Conservation (phyloP, 2,329 filamentous ascomycete species). For the Clarireedia monteithiana region DNA sequence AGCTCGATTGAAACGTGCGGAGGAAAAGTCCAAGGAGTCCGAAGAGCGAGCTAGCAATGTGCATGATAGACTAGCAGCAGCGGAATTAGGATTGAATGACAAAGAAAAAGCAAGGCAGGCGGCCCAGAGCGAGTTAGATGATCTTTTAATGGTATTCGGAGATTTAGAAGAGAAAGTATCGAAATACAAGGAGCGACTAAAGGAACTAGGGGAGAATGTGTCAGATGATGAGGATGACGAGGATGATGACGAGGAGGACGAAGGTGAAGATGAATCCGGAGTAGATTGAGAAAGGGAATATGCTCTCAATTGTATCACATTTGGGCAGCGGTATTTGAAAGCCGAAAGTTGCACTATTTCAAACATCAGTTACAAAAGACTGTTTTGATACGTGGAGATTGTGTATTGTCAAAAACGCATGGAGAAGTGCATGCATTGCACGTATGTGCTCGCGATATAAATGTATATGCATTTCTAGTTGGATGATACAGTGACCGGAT, state of each 20-base stretch:
- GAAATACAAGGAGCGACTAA: constrained; percentile 52
- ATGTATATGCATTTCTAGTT: no score
- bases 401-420: no score
- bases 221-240: constrained; percentile 70
- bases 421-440: no score
- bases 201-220: constrained; percentile 60
- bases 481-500: no score
- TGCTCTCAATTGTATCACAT: neutral
- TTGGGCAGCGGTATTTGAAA: neutral
- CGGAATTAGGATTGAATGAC: constrained; percentile 28
- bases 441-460: no score
- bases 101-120: constrained; percentile 56
- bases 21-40: constrained; percentile 39
- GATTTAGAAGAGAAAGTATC: constrained; percentile 71
- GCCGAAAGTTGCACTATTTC: neutral
- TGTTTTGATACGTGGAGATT: no score
- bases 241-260: constrained; percentile 36
- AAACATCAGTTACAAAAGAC: no score
- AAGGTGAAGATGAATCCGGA: constrained; percentile 13
- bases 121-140: constrained; percentile 68
- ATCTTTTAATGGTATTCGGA: constrained; percentile 72
- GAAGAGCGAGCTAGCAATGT: constrained; percentile 23
- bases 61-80: constrained; percentile 29
- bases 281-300: constrained; percentile 4
- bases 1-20: constrained; percentile 20